Evolutionary conservation across 75 land plant species (phyloP), one percentile per base, ranked within the genome.

Genomic region (Cunninghamia lanceolata): DNA sequence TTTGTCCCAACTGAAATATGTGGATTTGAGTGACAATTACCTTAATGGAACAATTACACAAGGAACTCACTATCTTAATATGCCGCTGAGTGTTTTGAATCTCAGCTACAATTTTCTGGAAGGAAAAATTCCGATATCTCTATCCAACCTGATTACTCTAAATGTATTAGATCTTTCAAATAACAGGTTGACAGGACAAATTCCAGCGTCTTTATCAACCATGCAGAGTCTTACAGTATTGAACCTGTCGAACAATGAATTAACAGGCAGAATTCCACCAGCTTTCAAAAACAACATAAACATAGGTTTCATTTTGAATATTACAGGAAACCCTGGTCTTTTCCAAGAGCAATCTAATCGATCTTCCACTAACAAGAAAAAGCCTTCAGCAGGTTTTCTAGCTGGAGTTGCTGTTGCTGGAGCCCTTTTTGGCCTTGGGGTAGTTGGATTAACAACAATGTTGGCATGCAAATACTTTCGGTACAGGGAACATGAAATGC

Each of bases 1-100:
- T 17, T 77, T 77, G 1, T 8, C 80, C 11, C 17, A 2, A 16
- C 39, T 77, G 25, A 38, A 28, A 40, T 77, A 77, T 77, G 9
- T 77, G 25, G 80, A 91, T 82, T 74, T 91, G 21, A 88, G 92
- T 68, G 38, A 38, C n/a, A 93, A 91, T 83, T 77, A 77, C 0
- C 82, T 91, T 0, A 13, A 46, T 10, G 50, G 25, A 77, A 19
- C 25, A 6, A 38, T 40, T 77, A 4, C 42, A 38, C 16, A 5
- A 77, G 80, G 9, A 38, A 17, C 25, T 38, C 0, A 16, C 28
- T 38, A 77, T 6, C 25, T 19, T 38, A 19, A 8, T 21, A 77
- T 9, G 42, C 17, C 17, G 80, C n/a, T 89, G 82, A 91, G 5
- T 40, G 4, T 6, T 38, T 21, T 77, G 25, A 77, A 77, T 77